A percentile compares a stretch with the other conserved stretches of the same genome.
These are phyloP conservation scores for Trichosporon faecale DNA, from an alignment of 1,284 basidiomycete genomes.

Conservation along the genomic window DNA sequence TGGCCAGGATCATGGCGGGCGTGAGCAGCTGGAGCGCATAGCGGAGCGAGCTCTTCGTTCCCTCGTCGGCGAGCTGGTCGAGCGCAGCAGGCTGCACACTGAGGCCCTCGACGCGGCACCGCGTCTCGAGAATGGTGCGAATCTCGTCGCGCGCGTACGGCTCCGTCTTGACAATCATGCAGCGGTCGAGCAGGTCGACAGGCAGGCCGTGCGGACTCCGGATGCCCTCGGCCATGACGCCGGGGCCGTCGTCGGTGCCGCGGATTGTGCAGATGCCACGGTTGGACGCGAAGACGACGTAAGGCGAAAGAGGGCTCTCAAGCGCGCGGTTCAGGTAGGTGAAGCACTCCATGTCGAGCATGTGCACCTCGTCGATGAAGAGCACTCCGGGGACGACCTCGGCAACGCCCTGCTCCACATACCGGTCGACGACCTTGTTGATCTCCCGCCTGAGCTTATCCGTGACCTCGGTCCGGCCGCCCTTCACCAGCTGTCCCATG, in stretches of 20 bases:
- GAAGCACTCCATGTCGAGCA: conserved; percentile 99
- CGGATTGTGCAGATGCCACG: conserved; percentile 86
- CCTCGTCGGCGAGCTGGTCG: conserved; percentile 76
- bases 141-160: conserved; percentile 82
- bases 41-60: conserved; percentile 79
- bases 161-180: conserved; percentile 93
- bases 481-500: conserved; percentile 95
- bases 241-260: conserved; percentile 64
- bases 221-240: conserved; percentile 62
- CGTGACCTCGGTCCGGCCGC: conserved; percentile 90
- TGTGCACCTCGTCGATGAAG: conserved; percentile 99
- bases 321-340: conserved; percentile 95
- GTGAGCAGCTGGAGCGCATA: conserved; percentile 90
- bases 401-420: conserved; percentile 96
- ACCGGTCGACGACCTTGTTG: conserved; percentile 96
- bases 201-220: conserved; percentile 91
- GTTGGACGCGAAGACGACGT: conserved; percentile 95
- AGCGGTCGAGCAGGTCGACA: conserved; percentile 88
- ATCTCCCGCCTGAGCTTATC: conserved; percentile 94
- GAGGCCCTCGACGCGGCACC: conserved; percentile 82
- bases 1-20: conserved; percentile 84
- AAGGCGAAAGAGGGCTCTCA: conserved; percentile 94
- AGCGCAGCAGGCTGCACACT: conserved; percentile 73
- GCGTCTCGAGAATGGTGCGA: conserved; percentile 77
- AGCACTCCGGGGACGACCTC: conserved; percentile 96